These are phyloP conservation scores for Trichomonas tenax DNA, from an alignment of 208 protist species.

Conservation along the genomic window DNA sequence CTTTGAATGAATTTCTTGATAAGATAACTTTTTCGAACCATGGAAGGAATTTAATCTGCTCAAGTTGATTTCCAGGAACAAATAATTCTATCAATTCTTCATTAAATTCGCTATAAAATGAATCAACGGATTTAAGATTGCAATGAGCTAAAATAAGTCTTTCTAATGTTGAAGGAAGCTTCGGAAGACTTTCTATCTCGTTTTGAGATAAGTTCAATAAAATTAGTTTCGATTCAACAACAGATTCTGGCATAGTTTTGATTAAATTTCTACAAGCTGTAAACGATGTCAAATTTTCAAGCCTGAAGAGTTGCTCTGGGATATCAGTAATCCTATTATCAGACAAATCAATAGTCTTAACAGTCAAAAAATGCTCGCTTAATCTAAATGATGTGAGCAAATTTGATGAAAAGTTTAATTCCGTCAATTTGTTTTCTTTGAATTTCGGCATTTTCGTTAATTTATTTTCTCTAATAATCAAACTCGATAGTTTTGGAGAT, in stretches of 20 bases:
- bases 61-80: no score
- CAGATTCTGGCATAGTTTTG: not conserved
- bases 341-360: not conserved
- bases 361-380: not conserved
- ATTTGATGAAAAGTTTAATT: not conserved
- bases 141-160: not conserved
- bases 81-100: no score
- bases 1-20: no score
- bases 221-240: not conserved
- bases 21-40: no score
- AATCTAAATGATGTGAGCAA: not conserved
- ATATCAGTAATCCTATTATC: not conserved
- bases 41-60: no score
- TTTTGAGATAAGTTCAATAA: not conserved
- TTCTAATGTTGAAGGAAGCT: not conserved
- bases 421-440: not conserved
- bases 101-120: no score
- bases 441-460: not conserved
- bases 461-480: no score
- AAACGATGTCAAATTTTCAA: not conserved
- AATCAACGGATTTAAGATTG: not conserved
- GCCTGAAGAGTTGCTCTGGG: not conserved
- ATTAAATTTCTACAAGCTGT: not conserved
- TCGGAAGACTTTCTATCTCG: not conserved
- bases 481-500: no score